phyloP scores from a whole-genome alignment of 345 rosid species.

The Populus pruinosa region DNA sequence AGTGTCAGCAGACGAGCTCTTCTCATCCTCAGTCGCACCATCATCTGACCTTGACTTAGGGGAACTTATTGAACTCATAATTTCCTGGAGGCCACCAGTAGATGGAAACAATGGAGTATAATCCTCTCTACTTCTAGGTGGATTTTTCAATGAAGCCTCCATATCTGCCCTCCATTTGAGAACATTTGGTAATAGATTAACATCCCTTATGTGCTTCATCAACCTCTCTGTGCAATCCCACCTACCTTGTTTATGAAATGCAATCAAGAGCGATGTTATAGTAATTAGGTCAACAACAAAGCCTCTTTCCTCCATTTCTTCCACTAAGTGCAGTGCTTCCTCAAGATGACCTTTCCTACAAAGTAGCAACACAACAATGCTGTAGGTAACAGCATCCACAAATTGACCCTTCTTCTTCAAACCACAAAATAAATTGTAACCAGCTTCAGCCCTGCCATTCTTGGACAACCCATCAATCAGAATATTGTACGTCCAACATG shows the following conservation, averaged over 20 bases:
- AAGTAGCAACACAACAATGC: constrained; percentile 69
- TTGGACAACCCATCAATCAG: constrained; percentile 76
- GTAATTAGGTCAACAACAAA: constrained; percentile 77
- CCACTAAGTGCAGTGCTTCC: constrained; percentile 62
- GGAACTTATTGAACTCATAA: constrained; percentile 35
- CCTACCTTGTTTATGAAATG: constrained; percentile 67
- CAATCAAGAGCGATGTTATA: constrained; percentile 70
- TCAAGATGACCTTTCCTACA: constrained; percentile 75
- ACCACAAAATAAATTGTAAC: constrained; percentile 70
- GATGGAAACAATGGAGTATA: constrained; percentile 60
- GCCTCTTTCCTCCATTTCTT: constrained; percentile 82
- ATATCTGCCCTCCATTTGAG: constrained; percentile 68
- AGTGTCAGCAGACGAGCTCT: constrained; percentile 15
- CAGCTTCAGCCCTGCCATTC: constrained; percentile 80
- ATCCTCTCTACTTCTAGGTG: constrained; percentile 53
- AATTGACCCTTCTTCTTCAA: constrained; percentile 88
- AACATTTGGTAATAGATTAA: constrained; percentile 53
- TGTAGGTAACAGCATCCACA: constrained; percentile 78
- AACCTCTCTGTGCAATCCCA: constrained; percentile 81
- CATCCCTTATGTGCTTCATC: constrained; percentile 63
- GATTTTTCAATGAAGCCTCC: constrained; percentile 56
- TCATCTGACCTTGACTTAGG: constrained; percentile 25
- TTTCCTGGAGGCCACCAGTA: constrained; percentile 46
- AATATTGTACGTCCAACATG: constrained; percentile 85
- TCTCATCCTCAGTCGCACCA: constrained; percentile 23